Conservation (phyloP, 2,329 filamentous ascomycete species). For the Alternaria rosae region DNA sequence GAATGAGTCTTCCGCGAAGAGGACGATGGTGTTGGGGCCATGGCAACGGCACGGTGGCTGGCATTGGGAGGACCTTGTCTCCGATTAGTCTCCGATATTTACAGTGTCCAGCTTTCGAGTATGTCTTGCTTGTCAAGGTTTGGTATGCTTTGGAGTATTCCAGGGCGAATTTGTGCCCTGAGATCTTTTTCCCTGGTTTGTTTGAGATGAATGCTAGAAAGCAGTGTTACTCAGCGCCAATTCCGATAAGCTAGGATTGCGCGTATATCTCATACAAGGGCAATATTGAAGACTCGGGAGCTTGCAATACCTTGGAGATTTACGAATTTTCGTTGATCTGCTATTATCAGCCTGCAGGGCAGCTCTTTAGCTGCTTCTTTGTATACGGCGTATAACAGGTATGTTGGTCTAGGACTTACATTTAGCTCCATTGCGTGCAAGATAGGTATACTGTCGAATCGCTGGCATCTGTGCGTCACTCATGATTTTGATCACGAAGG, state of each 20-base stretch:
- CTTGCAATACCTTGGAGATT: too few species aligned
- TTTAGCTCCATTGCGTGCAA: too few species aligned
- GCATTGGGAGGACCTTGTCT: not conserved
- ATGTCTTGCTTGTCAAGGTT: not conserved
- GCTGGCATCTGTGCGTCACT: too few species aligned
- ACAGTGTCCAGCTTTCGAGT: not conserved
- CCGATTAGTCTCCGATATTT: not conserved
- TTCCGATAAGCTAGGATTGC: not conserved
- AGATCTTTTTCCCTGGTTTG: not conserved
- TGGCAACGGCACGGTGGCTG: not conserved
- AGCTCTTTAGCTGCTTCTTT: too few species aligned
- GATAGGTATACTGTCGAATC: too few species aligned
- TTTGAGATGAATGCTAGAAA: not conserved
- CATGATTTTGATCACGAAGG: too few species aligned
- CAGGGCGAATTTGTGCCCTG: not conserved
- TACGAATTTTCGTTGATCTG: too few species aligned
- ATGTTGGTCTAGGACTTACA: too few species aligned
- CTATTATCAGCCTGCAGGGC: too few species aligned
- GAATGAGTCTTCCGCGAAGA: slow-evolving; percentile 24
- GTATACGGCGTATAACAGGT: too few species aligned
- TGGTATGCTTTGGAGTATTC: not conserved
- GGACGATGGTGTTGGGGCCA: not conserved
- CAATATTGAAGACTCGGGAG: too few species aligned
- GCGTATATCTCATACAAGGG: too few species aligned
- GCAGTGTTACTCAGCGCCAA: not conserved